phyloP scores from a whole-genome alignment of 768 basidiomycete genomes.

The Termitomyces sp. region DNA sequence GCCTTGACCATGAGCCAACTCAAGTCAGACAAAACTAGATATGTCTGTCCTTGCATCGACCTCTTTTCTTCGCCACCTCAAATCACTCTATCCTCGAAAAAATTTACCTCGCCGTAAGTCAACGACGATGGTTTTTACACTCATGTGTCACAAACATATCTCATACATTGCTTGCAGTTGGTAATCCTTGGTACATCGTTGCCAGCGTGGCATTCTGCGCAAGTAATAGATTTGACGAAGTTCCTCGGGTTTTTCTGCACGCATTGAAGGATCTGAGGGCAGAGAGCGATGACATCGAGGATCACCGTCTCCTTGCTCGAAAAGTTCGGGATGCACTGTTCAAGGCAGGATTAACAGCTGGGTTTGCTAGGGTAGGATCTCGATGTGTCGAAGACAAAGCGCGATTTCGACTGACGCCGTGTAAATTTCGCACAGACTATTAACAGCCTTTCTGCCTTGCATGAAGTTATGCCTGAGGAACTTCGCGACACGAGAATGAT shows the following conservation, averaged over 20 bases:
- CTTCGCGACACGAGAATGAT: constrained; percentile 40
- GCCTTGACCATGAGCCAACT: neutral
- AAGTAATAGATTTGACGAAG: constrained; percentile 52
- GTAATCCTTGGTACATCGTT: constrained; percentile 56
- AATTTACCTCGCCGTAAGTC: constrained; percentile 13
- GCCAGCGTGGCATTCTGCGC: constrained; percentile 52
- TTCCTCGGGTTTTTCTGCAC: constrained; percentile 48
- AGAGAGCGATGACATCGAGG: constrained; percentile 21
- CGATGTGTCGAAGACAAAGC: neutral
- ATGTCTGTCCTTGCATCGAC: constrained; percentile 27
- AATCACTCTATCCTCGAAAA: constrained; percentile 35
- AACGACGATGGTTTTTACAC: neutral
- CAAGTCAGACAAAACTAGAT: neutral
- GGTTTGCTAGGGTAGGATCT: constrained; percentile 47
- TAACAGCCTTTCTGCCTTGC: constrained; percentile 46
- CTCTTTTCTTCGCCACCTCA: constrained; percentile 36
- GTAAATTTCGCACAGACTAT: constrained; percentile 35
- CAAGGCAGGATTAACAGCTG: constrained; percentile 52
- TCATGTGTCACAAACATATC: too few species aligned
- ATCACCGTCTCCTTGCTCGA: constrained; percentile 39
- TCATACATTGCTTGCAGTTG: neutral
- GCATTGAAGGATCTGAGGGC: constrained; percentile 38
- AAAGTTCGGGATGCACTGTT: constrained; percentile 59
- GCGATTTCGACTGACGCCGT: neutral
- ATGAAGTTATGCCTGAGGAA: constrained; percentile 45